Evolutionary conservation across 306 rosid genomes (phyloP).

Genomic region (Prunus davidiana): DNA sequence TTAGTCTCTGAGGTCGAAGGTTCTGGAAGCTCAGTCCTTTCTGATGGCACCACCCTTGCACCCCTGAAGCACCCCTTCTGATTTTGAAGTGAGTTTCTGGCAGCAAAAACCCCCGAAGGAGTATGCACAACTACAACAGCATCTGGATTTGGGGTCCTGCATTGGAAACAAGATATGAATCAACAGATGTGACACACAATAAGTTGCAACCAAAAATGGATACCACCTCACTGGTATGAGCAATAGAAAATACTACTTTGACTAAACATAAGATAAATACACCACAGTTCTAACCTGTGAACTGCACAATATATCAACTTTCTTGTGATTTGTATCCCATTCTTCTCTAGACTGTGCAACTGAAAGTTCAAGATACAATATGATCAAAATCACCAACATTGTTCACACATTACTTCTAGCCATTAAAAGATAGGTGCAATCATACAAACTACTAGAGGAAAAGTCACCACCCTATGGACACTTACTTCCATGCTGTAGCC

Average conservation of each 20-base stretch:
- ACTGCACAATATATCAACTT: slow-evolving; percentile 77
- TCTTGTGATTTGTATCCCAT: slow-evolving; percentile 58
- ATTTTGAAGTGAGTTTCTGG: slow-evolving; percentile 60
- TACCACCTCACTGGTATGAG: neutral
- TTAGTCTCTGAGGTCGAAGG: slow-evolving; percentile 51
- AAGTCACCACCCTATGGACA: neutral
- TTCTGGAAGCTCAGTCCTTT: slow-evolving; percentile 52
- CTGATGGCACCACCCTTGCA: slow-evolving; percentile 69
- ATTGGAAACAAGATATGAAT: slow-evolving; percentile 16
- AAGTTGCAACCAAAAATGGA: neutral
- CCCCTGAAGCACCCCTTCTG: slow-evolving; percentile 76
- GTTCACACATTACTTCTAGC: slow-evolving; percentile 13
- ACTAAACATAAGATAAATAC: slow-evolving; percentile 7
- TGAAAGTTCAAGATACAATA: slow-evolving; percentile 40
- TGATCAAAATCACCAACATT: slow-evolving; percentile 30
- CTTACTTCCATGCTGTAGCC: slow-evolving; percentile 98
- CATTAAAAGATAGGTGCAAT: slow-evolving; percentile 1
- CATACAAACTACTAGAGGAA: slow-evolving; percentile 7
- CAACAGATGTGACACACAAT: neutral
- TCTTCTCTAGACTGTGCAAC: slow-evolving; percentile 77
- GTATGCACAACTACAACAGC: slow-evolving; percentile 73
- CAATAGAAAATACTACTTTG: neutral
- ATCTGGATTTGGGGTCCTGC: slow-evolving; percentile 75
- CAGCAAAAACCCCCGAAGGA: slow-evolving; percentile 66
- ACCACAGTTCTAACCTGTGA: slow-evolving; percentile 67